Evolutionary conservation across 2,329 filamentous ascomycete genomes (phyloP).

Genomic region (Ilyonectria sp.): DNA sequence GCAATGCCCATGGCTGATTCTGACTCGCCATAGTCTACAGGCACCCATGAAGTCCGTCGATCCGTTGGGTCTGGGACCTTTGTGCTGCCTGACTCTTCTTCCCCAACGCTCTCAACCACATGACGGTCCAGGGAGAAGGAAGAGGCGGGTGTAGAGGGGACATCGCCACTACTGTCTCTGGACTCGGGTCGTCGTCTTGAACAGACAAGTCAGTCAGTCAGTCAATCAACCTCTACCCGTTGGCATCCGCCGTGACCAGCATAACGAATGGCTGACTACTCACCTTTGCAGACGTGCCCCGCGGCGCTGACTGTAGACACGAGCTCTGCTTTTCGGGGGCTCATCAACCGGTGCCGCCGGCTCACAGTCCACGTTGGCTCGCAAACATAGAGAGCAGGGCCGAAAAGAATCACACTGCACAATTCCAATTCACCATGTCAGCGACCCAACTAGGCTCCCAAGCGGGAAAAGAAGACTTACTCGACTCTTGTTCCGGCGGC

Average conservation of each 20-base stretch:
- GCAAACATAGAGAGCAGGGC: neutral
- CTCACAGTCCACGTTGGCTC: neutral
- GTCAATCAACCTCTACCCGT: neutral
- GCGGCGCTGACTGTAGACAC: neutral
- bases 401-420: neutral
- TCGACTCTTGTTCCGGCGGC: neutral
- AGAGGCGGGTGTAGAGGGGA: neutral
- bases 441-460: neutral
- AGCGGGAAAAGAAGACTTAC: neutral
- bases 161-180: neutral
- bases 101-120: neutral
- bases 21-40: too few relatives aligned
- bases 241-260: neutral
- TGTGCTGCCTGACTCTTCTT: neutral
- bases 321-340: neutral
- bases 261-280: neutral
- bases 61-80: too few relatives aligned
- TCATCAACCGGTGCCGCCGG: neutral
- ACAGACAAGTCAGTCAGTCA: neutral
- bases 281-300: neutral
- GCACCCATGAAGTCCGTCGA: too few relatives aligned
- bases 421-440: neutral
- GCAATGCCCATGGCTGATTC: too few relatives aligned
- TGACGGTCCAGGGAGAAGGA: neutral
- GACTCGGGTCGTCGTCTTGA: neutral